Conservation (phyloP, 176 grass and related monocot species). For the Aegilops sharonensis region DNA sequence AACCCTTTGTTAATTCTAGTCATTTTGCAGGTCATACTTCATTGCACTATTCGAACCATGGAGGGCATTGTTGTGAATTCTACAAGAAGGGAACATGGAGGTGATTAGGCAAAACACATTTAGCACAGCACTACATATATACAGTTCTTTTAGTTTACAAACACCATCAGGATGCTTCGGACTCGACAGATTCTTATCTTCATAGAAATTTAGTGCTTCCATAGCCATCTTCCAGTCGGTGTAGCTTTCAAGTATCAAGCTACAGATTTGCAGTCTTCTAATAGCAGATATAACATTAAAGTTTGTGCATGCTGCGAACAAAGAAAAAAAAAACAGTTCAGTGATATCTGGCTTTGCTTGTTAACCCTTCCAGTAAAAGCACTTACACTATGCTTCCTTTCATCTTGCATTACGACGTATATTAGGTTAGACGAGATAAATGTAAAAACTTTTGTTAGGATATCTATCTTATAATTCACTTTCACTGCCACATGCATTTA, state of each 20-base stretch:
- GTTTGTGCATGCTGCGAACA: neutral
- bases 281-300: neutral
- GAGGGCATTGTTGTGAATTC: conserved; percentile 77
- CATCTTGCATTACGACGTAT: neutral
- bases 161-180: neutral
- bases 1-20: conserved; percentile 14
- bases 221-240: neutral
- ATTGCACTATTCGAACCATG: conserved; percentile 79
- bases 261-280: conserved; percentile 13
- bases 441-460: neutral
- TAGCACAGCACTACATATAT: neutral
- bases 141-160: neutral
- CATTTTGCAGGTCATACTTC: conserved; percentile 67
- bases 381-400: neutral
- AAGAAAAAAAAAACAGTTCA: neutral
- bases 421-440: neutral
- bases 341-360: neutral
- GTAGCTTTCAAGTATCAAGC: neutral
- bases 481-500: neutral
- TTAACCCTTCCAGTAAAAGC: neutral
- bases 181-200: neutral
- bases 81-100: conserved; percentile 80
- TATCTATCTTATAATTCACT: conserved; percentile 3
- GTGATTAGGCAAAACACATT: conserved; percentile 50
- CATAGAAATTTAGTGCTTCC: neutral